Percentiles rank a stretch among this genome's conserved stretches.
Evolutionary conservation across 1,284 basidiomycete genomes (phyloP).

Genomic region (Dichomitus squalens): DNA sequence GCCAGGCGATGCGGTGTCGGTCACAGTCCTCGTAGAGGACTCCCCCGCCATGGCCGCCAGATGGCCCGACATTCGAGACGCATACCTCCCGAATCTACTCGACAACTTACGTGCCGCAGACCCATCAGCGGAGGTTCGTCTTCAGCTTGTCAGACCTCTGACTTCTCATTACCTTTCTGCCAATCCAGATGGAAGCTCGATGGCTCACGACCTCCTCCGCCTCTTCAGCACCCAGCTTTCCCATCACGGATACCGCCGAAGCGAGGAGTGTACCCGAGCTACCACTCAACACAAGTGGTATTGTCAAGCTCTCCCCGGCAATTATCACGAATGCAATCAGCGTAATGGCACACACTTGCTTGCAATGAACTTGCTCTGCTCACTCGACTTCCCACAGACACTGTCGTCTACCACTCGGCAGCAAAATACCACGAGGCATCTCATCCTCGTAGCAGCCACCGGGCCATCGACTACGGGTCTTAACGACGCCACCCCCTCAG

Average conservation of each 20-base stretch:
- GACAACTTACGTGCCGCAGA: conserved; percentile 42
- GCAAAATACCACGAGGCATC: conserved; percentile 47
- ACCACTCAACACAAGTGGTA: conserved; percentile 12
- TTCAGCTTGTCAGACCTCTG: conserved; percentile 1
- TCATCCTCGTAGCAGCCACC: conserved; percentile 53
- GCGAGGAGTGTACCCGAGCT: conserved; percentile 24
- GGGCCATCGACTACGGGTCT: conserved; percentile 17
- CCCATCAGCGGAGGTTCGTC: conserved; percentile 40
- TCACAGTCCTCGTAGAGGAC: conserved; percentile 65
- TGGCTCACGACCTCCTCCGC: conserved; percentile 39
- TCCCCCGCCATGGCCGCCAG: conserved; percentile 48
- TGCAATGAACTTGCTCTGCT: conserved; percentile 1
- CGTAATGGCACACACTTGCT: too few species aligned
- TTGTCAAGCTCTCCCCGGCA: conserved; percentile 22
- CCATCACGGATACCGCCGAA: conserved; percentile 17
- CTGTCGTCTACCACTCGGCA: conserved; percentile 40
- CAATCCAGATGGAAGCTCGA: conserved; percentile 41
- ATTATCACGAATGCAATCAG: conserved; percentile 24
- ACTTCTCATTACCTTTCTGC: conserved; percentile 12
- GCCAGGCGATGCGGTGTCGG: conserved; percentile 45
- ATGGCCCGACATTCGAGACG: conserved; percentile 59
- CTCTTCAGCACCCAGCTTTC: conserved; percentile 14
- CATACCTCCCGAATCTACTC: conserved; percentile 53
- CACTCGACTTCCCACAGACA: conserved; percentile 32
- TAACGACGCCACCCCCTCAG: conserved; percentile 20